phyloP scores from a whole-genome alignment of 2,329 filamentous ascomycete genomes.

The Colletotrichum sp. region DNA sequence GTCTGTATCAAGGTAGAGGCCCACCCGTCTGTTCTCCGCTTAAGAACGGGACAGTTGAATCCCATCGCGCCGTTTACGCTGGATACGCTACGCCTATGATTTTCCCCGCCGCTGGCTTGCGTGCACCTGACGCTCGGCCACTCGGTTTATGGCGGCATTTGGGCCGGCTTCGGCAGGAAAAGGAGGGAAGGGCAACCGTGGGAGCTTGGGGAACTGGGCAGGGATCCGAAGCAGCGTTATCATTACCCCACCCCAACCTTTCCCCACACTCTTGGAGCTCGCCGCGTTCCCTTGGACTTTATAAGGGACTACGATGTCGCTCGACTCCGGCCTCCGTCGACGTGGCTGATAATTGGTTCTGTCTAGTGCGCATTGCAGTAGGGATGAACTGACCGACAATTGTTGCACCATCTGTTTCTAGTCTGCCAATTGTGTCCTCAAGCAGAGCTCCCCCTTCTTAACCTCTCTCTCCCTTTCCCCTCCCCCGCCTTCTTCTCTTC shows the following conservation, averaged over 20 bases:
- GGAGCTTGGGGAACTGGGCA: background rate
- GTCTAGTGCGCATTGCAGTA: background rate
- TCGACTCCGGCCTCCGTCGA: background rate
- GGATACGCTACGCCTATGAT: conserved; percentile 3
- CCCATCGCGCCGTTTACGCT: conserved; percentile 13
- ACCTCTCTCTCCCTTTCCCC: background rate
- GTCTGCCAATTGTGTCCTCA: conserved; percentile 1
- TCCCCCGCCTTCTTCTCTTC: conserved; percentile 10
- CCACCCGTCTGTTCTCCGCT: background rate
- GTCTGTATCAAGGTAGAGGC: background rate
- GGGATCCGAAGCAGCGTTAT: background rate
- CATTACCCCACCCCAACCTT: conserved; percentile 20
- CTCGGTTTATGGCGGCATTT: conserved; percentile 24
- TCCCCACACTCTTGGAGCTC: conserved; percentile 19
- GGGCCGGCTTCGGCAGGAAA: conserved; percentile 10
- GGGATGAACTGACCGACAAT: background rate
- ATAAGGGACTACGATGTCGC: conserved; percentile 21
- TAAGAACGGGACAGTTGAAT: background rate
- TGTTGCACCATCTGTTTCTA: conserved; percentile 5
- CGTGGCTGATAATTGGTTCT: conserved; percentile 17
- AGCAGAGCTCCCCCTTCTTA: background rate
- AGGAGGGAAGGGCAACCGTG: background rate
- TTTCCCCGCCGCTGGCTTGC: background rate
- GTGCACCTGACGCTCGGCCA: background rate
- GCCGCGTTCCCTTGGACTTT: conserved; percentile 13